phyloP scores from a whole-genome alignment of 2,329 filamentous ascomycete genomes.

The Cordyceps farinosa region DNA sequence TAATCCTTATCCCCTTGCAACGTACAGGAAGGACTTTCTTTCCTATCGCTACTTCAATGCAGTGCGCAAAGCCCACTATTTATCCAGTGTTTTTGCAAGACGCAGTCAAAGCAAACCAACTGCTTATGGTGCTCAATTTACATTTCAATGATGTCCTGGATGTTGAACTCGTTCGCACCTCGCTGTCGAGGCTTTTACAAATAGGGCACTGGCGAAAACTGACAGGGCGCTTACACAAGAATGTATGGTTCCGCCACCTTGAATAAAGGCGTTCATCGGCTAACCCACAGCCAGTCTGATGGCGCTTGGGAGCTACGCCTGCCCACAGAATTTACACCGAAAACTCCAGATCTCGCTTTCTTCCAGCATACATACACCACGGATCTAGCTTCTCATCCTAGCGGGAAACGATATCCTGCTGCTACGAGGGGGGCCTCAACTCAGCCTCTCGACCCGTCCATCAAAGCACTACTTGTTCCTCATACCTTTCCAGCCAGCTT shows the following conservation, averaged over 20 bases:
- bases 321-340: not conserved
- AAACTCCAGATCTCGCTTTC: not conserved
- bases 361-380: not conserved
- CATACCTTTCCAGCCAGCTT: not conserved
- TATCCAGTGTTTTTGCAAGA: slow-evolving; percentile 5
- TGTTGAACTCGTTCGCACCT: not conserved
- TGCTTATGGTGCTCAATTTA: not conserved
- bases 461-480: not conserved
- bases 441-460: not conserved
- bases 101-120: not conserved
- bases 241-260: not conserved
- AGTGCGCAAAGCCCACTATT: not conserved
- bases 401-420: not conserved
- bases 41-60: too few species aligned
- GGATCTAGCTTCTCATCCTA: not conserved
- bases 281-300: not conserved
- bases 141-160: slow-evolving; percentile 13
- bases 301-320: not conserved
- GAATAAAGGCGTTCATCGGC: not conserved
- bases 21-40: too few species aligned
- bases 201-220: slow-evolving; percentile 9
- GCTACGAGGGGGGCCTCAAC: not conserved
- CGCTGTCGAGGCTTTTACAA: not conserved
- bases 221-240: not conserved
- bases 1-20: not conserved